These are phyloP conservation scores for Biancaea sappan DNA, from an alignment of 306 rosid species.

Conservation along the genomic window DNA sequence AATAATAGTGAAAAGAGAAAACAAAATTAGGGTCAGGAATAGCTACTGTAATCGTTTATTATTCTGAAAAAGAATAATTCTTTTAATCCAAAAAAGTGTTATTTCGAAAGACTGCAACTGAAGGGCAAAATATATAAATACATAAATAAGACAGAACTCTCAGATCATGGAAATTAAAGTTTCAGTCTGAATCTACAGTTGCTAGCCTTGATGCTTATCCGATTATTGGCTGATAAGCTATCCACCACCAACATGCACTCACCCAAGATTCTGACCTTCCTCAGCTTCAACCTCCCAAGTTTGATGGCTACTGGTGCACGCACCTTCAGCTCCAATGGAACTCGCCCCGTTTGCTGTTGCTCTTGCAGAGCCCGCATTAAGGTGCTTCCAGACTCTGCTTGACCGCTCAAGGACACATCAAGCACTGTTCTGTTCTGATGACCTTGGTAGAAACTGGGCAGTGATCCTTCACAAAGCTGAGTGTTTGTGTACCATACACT, in stretches of 20 bases:
- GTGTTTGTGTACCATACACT: conserved; percentile 58
- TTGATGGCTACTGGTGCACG: conserved; percentile 57
- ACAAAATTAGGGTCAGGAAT: neutral
- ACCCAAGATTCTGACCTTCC: conserved; percentile 54
- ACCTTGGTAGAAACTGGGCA: conserved; percentile 68
- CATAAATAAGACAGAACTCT: neutral
- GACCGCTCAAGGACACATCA: conserved; percentile 56
- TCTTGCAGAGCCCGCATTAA: conserved; percentile 58
- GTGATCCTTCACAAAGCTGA: conserved; percentile 57
- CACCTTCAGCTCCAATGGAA: conserved; percentile 60
- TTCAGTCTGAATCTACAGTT: conserved; percentile 48
- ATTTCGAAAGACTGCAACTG: neutral
- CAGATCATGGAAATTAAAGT: conserved; percentile 28
- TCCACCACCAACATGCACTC: conserved; percentile 62
- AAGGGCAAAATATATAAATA: neutral
- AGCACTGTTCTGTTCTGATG: conserved; percentile 57
- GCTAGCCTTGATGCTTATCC: conserved; percentile 56
- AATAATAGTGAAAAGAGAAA: neutral
- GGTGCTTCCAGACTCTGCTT: conserved; percentile 47
- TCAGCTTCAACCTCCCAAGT: conserved; percentile 55
- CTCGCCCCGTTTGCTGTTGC: conserved; percentile 55
- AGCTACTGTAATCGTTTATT: neutral
- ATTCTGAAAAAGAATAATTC: neutral
- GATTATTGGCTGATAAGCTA: conserved; percentile 51
- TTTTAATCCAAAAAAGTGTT: neutral